Percentiles rank a stretch among this genome's conserved stretches.
Evolutionary conservation across 768 basidiomycete species (phyloP).

Genomic region (Holtermanniella nyarrowii): DNA sequence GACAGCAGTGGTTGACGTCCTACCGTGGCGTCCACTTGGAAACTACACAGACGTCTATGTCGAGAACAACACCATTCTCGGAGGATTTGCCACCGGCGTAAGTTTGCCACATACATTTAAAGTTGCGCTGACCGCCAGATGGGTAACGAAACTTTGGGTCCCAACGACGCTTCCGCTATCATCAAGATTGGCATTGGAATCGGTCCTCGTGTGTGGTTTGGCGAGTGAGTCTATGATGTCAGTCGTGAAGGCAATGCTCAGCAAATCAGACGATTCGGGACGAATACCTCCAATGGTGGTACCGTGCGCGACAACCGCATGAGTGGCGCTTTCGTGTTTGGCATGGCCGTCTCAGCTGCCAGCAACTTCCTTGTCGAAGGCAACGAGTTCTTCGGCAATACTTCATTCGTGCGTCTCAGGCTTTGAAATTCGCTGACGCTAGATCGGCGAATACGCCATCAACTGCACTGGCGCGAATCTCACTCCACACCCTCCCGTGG

Average conservation of each 20-base stretch:
- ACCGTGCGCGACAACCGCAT: slow-evolving; percentile 25
- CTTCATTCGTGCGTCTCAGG: slow-evolving; percentile 20
- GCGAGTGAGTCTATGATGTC: slow-evolving; percentile 6
- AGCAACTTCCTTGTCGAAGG: slow-evolving; percentile 17
- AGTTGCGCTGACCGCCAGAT: slow-evolving; percentile 2
- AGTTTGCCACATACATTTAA: background rate
- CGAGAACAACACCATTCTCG: slow-evolving; percentile 24
- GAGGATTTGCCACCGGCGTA: slow-evolving; percentile 28
- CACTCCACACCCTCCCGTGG: slow-evolving; percentile 21
- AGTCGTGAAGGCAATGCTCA: background rate
- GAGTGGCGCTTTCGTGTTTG: slow-evolving; percentile 32
- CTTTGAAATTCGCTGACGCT: background rate
- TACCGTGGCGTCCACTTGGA: slow-evolving; percentile 28
- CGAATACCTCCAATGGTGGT: slow-evolving; percentile 21
- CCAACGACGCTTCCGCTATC: slow-evolving; percentile 23
- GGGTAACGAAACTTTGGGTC: slow-evolving; percentile 20
- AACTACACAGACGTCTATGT: slow-evolving; percentile 26
- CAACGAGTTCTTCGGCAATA: slow-evolving; percentile 28
- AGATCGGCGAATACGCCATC: slow-evolving; percentile 21
- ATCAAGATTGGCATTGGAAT: slow-evolving; percentile 36
- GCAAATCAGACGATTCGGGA: slow-evolving; percentile 19
- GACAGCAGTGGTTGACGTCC: slow-evolving; percentile 27
- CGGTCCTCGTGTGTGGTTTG: slow-evolving; percentile 29
- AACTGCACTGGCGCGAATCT: slow-evolving; percentile 21
- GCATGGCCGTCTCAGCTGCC: slow-evolving; percentile 22